These are phyloP conservation scores for Magnaporthiopsis poae DNA, from an alignment of 2,329 filamentous ascomycete species.

Conservation along the genomic window DNA sequence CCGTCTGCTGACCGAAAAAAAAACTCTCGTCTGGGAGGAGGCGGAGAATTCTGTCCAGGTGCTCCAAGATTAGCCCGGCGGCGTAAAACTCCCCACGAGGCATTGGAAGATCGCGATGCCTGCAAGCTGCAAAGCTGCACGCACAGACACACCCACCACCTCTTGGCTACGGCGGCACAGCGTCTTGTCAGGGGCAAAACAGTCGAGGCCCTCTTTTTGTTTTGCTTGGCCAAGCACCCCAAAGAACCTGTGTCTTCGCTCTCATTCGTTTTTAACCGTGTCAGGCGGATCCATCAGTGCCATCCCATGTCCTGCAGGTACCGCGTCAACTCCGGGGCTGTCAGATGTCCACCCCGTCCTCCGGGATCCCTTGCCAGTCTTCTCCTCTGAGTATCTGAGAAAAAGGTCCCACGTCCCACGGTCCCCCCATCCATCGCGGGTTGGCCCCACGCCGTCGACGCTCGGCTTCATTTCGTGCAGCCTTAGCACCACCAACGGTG, in stretches of 20 bases:
- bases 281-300: background rate
- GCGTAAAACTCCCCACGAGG: too few species aligned
- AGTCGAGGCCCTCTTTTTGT: background rate
- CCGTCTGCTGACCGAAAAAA: too few species aligned
- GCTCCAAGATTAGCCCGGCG: too few species aligned
- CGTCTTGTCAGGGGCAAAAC: background rate
- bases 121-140: too few species aligned
- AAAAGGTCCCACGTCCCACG: too few species aligned
- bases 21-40: too few species aligned
- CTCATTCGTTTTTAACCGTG: background rate
- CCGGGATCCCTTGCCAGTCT: background rate
- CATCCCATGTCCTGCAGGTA: background rate
- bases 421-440: background rate
- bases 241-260: background rate
- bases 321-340: background rate
- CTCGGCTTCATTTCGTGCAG: background rate
- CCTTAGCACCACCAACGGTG: background rate
- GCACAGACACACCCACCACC: too few species aligned
- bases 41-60: too few species aligned
- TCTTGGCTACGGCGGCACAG: too few species aligned
- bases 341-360: background rate
- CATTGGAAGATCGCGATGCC: too few species aligned
- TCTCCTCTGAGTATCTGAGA: background rate
- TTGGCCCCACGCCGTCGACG: background rate
- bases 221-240: background rate